Percentiles rank a stretch among this genome's conserved stretches.
Conservation (phyloP, 2,329 filamentous ascomycete species). For the Sphaerulina vaccinii region DNA sequence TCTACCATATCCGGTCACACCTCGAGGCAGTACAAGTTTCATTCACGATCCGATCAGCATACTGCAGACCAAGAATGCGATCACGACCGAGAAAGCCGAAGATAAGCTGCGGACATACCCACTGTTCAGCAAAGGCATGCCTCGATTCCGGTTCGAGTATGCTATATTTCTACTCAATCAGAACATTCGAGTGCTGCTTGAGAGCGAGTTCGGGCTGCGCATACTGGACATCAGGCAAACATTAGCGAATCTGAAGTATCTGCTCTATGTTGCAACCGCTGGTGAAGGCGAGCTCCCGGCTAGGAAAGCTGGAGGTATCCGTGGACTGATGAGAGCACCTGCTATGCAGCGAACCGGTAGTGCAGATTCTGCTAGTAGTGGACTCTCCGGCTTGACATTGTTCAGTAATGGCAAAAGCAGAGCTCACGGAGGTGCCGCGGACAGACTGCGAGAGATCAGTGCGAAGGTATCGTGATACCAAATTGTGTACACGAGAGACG, state of each 20-base stretch:
- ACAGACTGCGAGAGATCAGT: slow-evolving; percentile 31
- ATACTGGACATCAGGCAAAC: slow-evolving; percentile 90
- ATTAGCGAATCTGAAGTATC: slow-evolving; percentile 87
- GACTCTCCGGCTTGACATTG: slow-evolving; percentile 27
- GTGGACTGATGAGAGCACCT: slow-evolving; percentile 42
- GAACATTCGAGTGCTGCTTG: slow-evolving; percentile 72
- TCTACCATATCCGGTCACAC: slow-evolving; percentile 75
- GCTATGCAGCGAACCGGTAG: slow-evolving; percentile 26
- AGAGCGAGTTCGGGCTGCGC: slow-evolving; percentile 65
- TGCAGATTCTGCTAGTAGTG: slow-evolving; percentile 28
- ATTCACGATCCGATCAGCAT: slow-evolving; percentile 69
- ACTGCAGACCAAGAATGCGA: slow-evolving; percentile 29
- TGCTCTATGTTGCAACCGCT: slow-evolving; percentile 84
- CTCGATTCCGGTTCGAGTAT: slow-evolving; percentile 89
- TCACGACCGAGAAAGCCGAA: slow-evolving; percentile 26
- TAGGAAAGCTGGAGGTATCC: slow-evolving; percentile 55
- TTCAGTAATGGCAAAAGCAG: slow-evolving; percentile 22
- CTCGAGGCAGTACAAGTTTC: slow-evolving; percentile 70
- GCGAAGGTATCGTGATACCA: slow-evolving; percentile 11
- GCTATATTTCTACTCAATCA: slow-evolving; percentile 97
- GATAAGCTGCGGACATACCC: slow-evolving; percentile 61
- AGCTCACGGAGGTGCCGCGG: slow-evolving; percentile 26
- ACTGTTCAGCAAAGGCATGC: slow-evolving; percentile 67
- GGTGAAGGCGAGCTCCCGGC: slow-evolving; percentile 64
- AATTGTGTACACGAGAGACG: not conserved